Evolutionary conservation across 23 red algal genomes (phyloP), one percentile per base, ranked within the genome.

Genomic region (Agarophyton chilense): DNA sequence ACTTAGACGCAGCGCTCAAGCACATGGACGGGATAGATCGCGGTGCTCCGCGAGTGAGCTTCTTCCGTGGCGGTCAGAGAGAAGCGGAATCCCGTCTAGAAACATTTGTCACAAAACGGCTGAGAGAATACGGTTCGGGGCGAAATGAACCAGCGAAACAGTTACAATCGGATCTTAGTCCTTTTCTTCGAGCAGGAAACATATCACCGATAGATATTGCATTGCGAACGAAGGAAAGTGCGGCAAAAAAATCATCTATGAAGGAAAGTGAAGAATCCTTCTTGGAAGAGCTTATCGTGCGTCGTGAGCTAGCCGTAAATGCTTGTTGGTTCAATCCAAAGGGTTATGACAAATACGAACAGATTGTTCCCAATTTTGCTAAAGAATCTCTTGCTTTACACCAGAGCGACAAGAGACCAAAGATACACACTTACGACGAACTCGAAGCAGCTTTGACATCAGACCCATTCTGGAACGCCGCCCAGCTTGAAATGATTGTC

Each of bases 251-350:
- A 38, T 53, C 77, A 8, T 52, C 60, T 16, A 19, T 81, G 32
- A 87, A 83, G 39, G 82, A 84, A 39, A 89, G 78, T 35, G 67
- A 70, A 28, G 91, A 88, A n/a, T 90, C 93, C 13, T 98, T 95
- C 62, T 64, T 98, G 40, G 96, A 98, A 47, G 96, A 98, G 73
- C 86, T 98, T n/a, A 88, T 98, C 24, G 94, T 98, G 31, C 96
- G 96, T 21, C 78, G 96, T 50, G 93, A 98, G 80, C 87, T 98
- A 4, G 74, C 92, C 34, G 85, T 94, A 42, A 98, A 98, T 81
- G 82, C 92, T 26, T 91, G 87, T 63, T 93, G 82, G 82, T 98
- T 87, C 68, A 79, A 86, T 72, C 31, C 47, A n/a, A 54, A 90
- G 14, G 63, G 25, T 24, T 98, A 98, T 65, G 96, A 98, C 65